These are phyloP conservation scores for Calonectria hongkongensis DNA, from an alignment of 2,329 filamentous ascomycete genomes.

Conservation along the genomic window DNA sequence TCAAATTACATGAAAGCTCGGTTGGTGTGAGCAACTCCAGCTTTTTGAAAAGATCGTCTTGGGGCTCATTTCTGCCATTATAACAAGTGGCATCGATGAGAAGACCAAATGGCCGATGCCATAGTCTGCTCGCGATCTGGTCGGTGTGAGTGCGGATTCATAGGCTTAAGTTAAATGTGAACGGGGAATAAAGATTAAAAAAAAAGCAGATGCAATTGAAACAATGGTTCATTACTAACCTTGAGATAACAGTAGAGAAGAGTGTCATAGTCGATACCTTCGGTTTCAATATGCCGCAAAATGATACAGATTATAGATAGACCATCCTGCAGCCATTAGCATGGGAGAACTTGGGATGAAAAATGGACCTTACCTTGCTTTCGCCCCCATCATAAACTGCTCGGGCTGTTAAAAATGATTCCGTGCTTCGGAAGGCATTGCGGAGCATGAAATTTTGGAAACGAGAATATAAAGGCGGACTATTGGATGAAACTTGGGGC, in stretches of 20 bases:
- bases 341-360: background rate
- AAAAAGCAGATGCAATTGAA: background rate
- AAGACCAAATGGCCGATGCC: slow-evolving; percentile 81
- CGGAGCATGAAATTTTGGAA: slow-evolving; percentile 85
- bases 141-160: slow-evolving; percentile 11
- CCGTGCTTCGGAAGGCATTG: slow-evolving; percentile 79
- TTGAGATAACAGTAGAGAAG: slow-evolving; percentile 81
- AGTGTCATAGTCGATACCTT: slow-evolving; percentile 79
- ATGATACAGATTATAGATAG: slow-evolving; percentile 82
- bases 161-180: background rate
- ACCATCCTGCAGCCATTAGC: slow-evolving; percentile 70
- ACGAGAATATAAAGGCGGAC: slow-evolving; percentile 78
- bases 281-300: slow-evolving; percentile 79
- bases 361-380: slow-evolving; percentile 72
- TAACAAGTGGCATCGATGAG: slow-evolving; percentile 83
- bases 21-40: slow-evolving; percentile 77
- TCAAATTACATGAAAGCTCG: slow-evolving; percentile 76
- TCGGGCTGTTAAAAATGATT: slow-evolving; percentile 78
- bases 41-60: slow-evolving; percentile 79
- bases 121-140: slow-evolving; percentile 80
- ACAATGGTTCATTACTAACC: slow-evolving; percentile 59
- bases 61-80: slow-evolving; percentile 79
- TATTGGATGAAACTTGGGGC: slow-evolving; percentile 78
- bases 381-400: slow-evolving; percentile 83
- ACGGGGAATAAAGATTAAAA: background rate